Conservation (phyloP, 768 basidiomycete genomes). For the Phanerodontia chrysosporium region DNA sequence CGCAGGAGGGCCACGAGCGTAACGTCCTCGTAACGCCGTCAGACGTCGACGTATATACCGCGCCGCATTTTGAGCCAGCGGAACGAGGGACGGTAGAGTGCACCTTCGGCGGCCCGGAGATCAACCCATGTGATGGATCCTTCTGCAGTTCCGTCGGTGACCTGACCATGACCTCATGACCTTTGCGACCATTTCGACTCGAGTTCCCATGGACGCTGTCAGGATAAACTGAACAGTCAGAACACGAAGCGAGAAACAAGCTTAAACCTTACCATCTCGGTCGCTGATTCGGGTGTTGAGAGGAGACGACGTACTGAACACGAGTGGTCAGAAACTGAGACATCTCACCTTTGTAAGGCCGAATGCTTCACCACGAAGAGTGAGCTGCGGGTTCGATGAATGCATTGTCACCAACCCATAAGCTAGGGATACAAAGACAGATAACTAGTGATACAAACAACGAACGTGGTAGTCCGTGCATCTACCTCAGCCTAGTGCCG, state of each 20-base stretch:
- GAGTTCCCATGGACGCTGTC: not conserved
- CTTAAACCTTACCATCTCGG: not conserved
- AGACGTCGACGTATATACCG: not conserved
- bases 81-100: not conserved
- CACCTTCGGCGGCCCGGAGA: not conserved
- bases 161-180: not conserved
- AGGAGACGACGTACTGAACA: not conserved
- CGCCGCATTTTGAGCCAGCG: not conserved
- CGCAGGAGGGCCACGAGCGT: not conserved
- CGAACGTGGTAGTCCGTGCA: not conserved
- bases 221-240: not conserved
- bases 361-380: not conserved
- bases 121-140: not conserved
- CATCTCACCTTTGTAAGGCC: not conserved
- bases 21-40: not conserved
- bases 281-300: not conserved
- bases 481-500: conserved; percentile 14
- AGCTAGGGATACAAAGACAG: conserved; percentile 13
- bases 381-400: not conserved
- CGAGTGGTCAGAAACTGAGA: not conserved
- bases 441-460: conserved; percentile 4
- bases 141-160: not conserved
- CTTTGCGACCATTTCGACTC: not conserved
- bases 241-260: not conserved
- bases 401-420: conserved; percentile 6